A percentile compares a stretch with the other conserved stretches of the same genome.
These are phyloP conservation scores for Pleurotus salmoneostramineus DNA, from an alignment of 768 basidiomycete species.

Conservation along the genomic window DNA sequence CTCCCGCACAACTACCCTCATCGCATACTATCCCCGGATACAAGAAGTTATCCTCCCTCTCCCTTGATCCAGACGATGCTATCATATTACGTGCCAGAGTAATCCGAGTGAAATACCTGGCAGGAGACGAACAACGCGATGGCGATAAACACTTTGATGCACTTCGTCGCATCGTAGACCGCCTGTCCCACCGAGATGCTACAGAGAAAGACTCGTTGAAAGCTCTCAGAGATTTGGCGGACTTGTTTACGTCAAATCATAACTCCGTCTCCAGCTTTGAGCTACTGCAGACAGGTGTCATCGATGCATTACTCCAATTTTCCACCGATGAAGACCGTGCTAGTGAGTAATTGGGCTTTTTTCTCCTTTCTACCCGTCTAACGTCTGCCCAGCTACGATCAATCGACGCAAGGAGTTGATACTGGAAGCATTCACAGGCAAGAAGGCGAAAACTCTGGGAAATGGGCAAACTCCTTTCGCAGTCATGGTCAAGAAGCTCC, in stretches of 20 bases:
- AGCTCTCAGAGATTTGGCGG: conserved; percentile 71
- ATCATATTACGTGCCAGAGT: conserved; percentile 91
- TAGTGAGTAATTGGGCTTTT: conserved; percentile 35
- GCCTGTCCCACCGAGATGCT: conserved; percentile 49
- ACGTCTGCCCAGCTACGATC: conserved; percentile 46
- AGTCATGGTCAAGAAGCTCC: conserved; percentile 89
- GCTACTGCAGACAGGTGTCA: conserved; percentile 87
- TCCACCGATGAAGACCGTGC: conserved; percentile 63
- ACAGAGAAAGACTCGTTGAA: conserved; percentile 62
- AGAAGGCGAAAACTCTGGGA: conserved; percentile 39
- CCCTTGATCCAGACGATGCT: conserved; percentile 83
- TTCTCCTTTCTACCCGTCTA: conserved; percentile 7
- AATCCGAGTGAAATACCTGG: conserved; percentile 78
- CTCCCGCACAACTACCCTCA: conserved; percentile 19
- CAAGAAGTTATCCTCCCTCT: conserved; percentile 66
- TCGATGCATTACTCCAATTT: conserved; percentile 82
- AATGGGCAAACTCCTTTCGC: conserved; percentile 58
- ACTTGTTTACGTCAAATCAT: conserved; percentile 71
- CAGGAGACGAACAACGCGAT: conserved; percentile 49
- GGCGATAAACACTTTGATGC: conserved; percentile 61
- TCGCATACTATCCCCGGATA: conserved; percentile 53
- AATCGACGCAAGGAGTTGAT: conserved; percentile 72
- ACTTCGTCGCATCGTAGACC: conserved; percentile 61
- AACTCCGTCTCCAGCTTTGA: conserved; percentile 94
- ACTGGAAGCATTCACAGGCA: conserved; percentile 69